phyloP scores from a whole-genome alignment of 1,284 basidiomycete genomes.

The Cutaneotrichosporon sp. region DNA sequence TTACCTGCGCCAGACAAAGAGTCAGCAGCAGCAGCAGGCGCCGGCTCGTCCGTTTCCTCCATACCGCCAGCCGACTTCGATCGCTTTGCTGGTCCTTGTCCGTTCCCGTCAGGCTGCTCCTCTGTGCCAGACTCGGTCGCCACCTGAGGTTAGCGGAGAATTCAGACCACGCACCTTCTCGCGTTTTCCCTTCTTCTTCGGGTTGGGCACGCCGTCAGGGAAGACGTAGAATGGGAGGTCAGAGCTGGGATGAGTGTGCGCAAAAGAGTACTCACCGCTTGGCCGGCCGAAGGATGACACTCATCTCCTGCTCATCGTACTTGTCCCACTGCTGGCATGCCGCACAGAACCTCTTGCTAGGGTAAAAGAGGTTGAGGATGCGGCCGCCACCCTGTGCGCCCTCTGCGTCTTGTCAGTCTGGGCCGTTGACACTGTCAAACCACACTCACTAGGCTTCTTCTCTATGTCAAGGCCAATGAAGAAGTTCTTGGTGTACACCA shows the following conservation, averaged over 20 bases:
- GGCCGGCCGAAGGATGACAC: constrained; percentile 89
- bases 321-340: constrained; percentile 95
- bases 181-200: constrained; percentile 51
- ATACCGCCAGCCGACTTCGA: constrained; percentile 35
- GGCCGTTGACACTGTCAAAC: constrained; percentile 29
- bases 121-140: constrained; percentile 29
- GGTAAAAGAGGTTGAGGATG: constrained; percentile 92
- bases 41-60: constrained; percentile 1
- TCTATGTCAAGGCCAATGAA: constrained; percentile 94
- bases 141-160: constrained; percentile 10
- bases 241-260: constrained; percentile 29
- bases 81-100: constrained; percentile 47
- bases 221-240: constrained; percentile 48
- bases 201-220: constrained; percentile 46
- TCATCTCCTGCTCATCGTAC: constrained; percentile 90
- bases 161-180: constrained; percentile 32
- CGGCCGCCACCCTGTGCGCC: constrained; percentile 53
- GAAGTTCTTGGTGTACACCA: constrained; percentile 89
- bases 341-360: constrained; percentile 93
- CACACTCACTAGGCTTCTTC: constrained; percentile 75
- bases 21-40: constrained; percentile 3
- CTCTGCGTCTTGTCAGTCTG: constrained; percentile 32
- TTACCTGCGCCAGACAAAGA: background rate
- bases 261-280: constrained; percentile 66
- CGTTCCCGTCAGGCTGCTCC: constrained; percentile 30